Evolutionary conservation across 495 filamentous ascomycete genomes (phyloP).

Genomic region (Aspergillus sclerotioniger): DNA sequence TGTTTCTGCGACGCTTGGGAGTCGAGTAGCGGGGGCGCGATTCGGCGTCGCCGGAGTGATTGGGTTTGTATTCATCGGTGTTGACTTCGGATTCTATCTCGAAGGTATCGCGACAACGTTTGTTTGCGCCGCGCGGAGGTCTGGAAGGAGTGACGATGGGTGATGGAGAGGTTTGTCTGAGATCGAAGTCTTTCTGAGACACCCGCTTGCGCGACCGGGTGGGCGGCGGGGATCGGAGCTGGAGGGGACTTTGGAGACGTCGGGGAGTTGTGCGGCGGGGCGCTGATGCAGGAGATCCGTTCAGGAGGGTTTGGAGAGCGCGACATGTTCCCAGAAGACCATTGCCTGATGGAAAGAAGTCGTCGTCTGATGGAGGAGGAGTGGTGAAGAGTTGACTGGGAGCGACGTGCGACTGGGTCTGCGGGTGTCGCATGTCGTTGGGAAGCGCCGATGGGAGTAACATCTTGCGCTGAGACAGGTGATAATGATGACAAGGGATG

Average conservation of each 20-base stretch:
- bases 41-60: conserved; percentile 14
- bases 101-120: conserved; percentile 56
- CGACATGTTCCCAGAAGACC: conserved; percentile 68
- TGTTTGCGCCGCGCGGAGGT: conserved; percentile 54
- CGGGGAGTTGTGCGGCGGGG: conserved; percentile 37
- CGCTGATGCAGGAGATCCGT: conserved; percentile 38
- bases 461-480: conserved; percentile 45
- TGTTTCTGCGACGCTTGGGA: conserved; percentile 64
- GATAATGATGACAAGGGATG: neutral
- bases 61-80: conserved; percentile 33
- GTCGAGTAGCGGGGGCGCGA: conserved; percentile 51
- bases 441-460: conserved; percentile 69
- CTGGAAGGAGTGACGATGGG: conserved; percentile 38
- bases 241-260: conserved; percentile 51
- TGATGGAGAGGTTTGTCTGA: conserved; percentile 13
- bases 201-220: conserved; percentile 40
- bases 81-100: conserved; percentile 32
- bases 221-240: conserved; percentile 50
- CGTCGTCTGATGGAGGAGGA: conserved; percentile 56
- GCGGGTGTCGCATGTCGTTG: conserved; percentile 62
- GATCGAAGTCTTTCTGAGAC: conserved; percentile 8
- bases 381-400: conserved; percentile 64
- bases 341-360: conserved; percentile 45
- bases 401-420: conserved; percentile 37
- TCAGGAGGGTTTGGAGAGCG: conserved; percentile 66